phyloP scores from a whole-genome alignment of 306 rosid genomes.

The Coriaria nepalensis region DNA sequence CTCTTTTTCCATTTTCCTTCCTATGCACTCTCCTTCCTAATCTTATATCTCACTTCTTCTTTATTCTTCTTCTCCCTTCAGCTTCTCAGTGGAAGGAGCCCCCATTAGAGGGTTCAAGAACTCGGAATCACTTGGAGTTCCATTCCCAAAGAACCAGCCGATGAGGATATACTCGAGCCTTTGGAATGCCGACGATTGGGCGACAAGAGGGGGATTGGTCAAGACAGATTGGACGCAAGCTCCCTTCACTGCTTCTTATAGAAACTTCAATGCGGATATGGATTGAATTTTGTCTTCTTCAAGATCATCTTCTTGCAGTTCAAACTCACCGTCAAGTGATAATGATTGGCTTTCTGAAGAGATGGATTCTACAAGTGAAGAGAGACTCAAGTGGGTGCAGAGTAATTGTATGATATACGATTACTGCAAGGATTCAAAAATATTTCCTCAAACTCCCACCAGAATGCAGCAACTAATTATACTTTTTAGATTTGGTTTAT shows the following conservation, averaged over 20 bases:
- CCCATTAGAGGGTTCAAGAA: conserved; percentile 74
- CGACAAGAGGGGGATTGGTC: conserved; percentile 66
- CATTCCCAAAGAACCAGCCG: conserved; percentile 53
- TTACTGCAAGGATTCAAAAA: conserved; percentile 38
- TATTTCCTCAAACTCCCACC: conserved; percentile 50
- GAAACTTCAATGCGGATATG: conserved; percentile 35
- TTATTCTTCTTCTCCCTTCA: conserved; percentile 7
- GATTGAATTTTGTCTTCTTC: conserved; percentile 39
- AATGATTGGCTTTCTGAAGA: conserved; percentile 33
- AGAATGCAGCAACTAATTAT: conserved; percentile 37
- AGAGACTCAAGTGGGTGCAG: conserved; percentile 39
- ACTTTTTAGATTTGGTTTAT: no score
- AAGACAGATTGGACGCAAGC: conserved; percentile 63
- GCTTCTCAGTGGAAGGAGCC: conserved; percentile 61
- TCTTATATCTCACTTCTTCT: not conserved
- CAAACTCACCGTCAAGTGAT: conserved; percentile 8
- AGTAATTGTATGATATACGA: conserved; percentile 55
- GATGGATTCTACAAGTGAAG: conserved; percentile 24
- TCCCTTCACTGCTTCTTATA: conserved; percentile 58
- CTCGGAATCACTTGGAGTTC: conserved; percentile 37
- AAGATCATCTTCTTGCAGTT: conserved; percentile 38
- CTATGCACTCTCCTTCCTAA: no score
- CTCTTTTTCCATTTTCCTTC: no score
- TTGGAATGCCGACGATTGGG: conserved; percentile 82
- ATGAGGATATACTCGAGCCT: conserved; percentile 58